phyloP scores from a whole-genome alignment of 2,329 filamentous ascomycete species.

The Periconia sp. region DNA sequence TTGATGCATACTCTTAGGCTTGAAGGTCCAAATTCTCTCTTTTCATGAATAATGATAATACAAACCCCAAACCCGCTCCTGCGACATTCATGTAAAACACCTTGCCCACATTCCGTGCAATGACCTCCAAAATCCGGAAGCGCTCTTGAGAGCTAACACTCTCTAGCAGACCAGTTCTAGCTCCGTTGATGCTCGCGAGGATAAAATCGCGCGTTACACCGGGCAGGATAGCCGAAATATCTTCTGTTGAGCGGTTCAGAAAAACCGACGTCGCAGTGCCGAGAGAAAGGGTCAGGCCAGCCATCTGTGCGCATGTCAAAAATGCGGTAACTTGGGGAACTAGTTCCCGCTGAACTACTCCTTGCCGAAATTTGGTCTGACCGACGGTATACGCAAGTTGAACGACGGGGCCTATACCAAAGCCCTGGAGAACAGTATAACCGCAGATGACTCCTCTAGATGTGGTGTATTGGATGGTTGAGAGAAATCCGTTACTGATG shows the following conservation, averaged over 20 bases:
- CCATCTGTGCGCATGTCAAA: slow-evolving; percentile 16
- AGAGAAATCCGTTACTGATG: neutral
- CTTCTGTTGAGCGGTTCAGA: slow-evolving; percentile 9
- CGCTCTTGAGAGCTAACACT: no score
- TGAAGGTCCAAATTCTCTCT: no score
- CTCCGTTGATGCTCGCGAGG: no score
- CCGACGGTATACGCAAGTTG: slow-evolving; percentile 2
- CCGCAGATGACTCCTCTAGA: slow-evolving; percentile 1
- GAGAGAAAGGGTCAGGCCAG: slow-evolving; percentile 14
- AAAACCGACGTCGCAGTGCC: slow-evolving; percentile 14
- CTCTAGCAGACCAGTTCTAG: no score
- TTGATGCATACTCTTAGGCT: no score
- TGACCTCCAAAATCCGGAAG: no score
- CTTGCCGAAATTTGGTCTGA: neutral
- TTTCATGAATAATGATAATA: neutral
- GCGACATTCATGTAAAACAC: slow-evolving; percentile 11
- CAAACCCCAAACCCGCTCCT: slow-evolving; percentile 5
- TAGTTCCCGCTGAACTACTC: neutral
- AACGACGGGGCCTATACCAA: slow-evolving; percentile 1
- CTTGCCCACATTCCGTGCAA: slow-evolving; percentile 4
- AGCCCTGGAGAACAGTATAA: neutral
- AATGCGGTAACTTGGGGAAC: slow-evolving; percentile 14
- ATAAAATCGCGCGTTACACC: no score
- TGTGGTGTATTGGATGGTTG: neutral
- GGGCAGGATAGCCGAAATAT: slow-evolving; percentile 7